A percentile compares a stretch with the other conserved stretches of the same genome.
These are phyloP conservation scores for Albatrellus sp. DNA, from an alignment of 1,284 basidiomycete genomes.

Conservation along the genomic window DNA sequence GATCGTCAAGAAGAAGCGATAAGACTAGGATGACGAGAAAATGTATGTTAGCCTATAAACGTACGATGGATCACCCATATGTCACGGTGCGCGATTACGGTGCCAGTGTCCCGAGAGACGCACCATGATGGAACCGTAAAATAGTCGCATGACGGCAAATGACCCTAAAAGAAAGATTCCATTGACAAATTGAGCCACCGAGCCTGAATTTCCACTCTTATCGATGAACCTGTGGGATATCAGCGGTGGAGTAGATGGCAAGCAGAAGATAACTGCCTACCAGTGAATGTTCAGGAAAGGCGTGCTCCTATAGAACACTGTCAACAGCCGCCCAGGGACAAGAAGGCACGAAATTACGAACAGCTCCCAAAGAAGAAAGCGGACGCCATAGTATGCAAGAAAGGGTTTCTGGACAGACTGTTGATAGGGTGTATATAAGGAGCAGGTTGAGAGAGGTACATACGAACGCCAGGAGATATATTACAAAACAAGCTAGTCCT, in stretches of 20 bases:
- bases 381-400: conserved; percentile 54
- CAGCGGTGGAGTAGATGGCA: neutral
- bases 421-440: neutral
- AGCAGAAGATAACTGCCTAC: conserved; percentile 20
- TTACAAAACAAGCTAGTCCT: conserved; percentile 45
- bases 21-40: conserved; percentile 29
- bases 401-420: conserved; percentile 46
- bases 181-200: conserved; percentile 50
- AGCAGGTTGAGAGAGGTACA: conserved; percentile 16
- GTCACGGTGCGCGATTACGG: neutral
- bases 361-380: conserved; percentile 69
- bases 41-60: neutral
- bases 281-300: conserved; percentile 71
- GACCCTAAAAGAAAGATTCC: conserved; percentile 45
- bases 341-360: conserved; percentile 20
- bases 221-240: conserved; percentile 47
- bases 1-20: conserved; percentile 47
- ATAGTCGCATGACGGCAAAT: conserved; percentile 51
- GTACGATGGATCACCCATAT: too few relatives aligned
- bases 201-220: conserved; percentile 61
- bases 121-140: conserved; percentile 56
- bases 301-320: conserved; percentile 40
- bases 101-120: conserved; percentile 14
- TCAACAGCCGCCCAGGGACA: neutral
- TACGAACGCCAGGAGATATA: conserved; percentile 52